A percentile compares a stretch with the other conserved stretches of the same genome.
Conservation (phyloP, 1,284 basidiomycete genomes). For the Malassezia nana region DNA sequence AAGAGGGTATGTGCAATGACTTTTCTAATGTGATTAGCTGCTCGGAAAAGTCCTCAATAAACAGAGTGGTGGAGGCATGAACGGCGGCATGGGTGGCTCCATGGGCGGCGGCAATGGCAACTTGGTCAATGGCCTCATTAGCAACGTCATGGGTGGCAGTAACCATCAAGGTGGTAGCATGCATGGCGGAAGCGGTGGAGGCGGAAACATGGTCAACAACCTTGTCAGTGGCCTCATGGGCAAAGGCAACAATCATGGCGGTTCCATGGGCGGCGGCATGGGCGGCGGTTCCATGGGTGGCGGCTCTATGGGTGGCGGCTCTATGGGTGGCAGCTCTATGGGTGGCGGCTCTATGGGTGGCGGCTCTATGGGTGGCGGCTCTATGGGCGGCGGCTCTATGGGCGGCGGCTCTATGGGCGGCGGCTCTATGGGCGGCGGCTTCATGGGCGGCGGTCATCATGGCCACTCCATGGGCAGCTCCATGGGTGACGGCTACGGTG, state of each 20-base stretch:
- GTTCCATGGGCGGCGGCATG: not conserved
- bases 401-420: not conserved
- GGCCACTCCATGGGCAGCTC: not conserved
- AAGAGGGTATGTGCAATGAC: not conserved
- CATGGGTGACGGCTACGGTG: conserved; percentile 2
- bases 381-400: conserved; percentile 5
- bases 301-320: conserved; percentile 1
- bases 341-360: not conserved
- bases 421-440: not conserved
- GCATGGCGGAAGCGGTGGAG: not conserved
- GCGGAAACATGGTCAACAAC: not conserved
- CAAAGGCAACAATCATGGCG: conserved; percentile 3
- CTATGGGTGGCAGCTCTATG: not conserved
- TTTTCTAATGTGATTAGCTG: not conserved
- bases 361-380: not conserved
- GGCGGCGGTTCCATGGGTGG: conserved; percentile 3
- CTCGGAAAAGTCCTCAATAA: conserved; percentile 8
- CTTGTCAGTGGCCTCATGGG: not conserved
- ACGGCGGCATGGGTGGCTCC: conserved; percentile 8
- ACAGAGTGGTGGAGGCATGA: not conserved
- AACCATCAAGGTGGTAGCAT: not conserved
- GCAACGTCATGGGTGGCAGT: not conserved
- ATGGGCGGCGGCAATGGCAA: conserved; percentile 14
- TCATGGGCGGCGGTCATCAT: not conserved
- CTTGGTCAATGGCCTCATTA: conserved; percentile 1